Base-by-base conservation (phyloP, 2,329 filamentous ascomycete species). In the Apiospora kogelbergensis region DNA sequence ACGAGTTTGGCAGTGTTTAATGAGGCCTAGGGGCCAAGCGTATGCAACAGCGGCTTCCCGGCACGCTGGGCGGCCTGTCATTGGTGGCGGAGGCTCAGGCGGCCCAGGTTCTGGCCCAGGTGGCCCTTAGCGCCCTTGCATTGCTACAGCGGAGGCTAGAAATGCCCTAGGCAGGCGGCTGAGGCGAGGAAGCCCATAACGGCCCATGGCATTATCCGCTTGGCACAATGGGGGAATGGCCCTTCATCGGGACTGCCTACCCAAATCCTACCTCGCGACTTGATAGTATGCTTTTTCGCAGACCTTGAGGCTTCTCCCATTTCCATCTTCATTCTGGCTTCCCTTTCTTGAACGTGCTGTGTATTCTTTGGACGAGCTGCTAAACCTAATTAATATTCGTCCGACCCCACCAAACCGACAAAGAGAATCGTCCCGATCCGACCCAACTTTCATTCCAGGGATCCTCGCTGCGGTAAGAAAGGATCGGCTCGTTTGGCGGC, bases 361-460 rank as follows among this genome's bases (percentile, higher is more conserved):
- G 20, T 45, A 37, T 30, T 9, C 20, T 6, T 30, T 33, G 1
- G 42, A 45, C 42, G 30, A 37, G 30, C 53, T 60, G n/a, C 53
- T n/a, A 37, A 37, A 37, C 53, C 30, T 60, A 60, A 60, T 60
- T 60, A 60, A 60, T 60, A 37, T 20, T 20, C 53, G 10, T n/a
- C 53, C 53, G 20, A 37, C 30, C 30, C 53, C 30, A 60, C 53
- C 30, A 7, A 37, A 37, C 30, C 48, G 26, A 57, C 53, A 60
- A 60, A 60, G 20, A 60, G 53, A 60, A 26, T 37, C n/a, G n/a
- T n/a, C n/a, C 7, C 30, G 53, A 60, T 17, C n/a, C 30, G 53
- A 60, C 53, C 53, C 53, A 60, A n/a, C 53, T 60, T 60, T 60
- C 30, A 37, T 60, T 37, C 30, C 53, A 60, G 53, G 53, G 53